A percentile compares a stretch with the other conserved stretches of the same genome.
Conservation (phyloP, 768 basidiomycete genomes). For the Trametes cingulata region DNA sequence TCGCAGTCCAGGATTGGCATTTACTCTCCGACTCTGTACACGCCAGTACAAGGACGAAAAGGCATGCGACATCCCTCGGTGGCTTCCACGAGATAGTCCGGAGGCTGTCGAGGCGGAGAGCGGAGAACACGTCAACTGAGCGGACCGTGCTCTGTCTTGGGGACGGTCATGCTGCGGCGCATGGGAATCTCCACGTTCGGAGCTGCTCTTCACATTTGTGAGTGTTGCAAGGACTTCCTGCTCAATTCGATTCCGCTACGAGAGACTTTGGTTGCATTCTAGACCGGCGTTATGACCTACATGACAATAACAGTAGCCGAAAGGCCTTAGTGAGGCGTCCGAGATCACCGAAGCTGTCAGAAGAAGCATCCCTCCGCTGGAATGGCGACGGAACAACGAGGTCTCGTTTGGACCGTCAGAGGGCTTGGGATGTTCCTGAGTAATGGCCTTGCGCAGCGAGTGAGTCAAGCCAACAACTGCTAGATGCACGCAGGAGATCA, state of each 20-base stretch:
- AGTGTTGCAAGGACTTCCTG: too few species aligned
- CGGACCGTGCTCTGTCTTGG: neutral
- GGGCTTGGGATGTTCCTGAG: too few species aligned
- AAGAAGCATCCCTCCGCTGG: neutral
- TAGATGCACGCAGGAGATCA: too few species aligned
- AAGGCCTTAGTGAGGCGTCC: neutral
- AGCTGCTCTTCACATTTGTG: neutral
- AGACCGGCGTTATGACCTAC: neutral
- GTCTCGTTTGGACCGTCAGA: neutral
- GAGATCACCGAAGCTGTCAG: neutral
- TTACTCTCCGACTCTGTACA: neutral
- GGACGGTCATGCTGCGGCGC: constrained; percentile 2
- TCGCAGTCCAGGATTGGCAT: neutral
- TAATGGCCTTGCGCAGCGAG: too few species aligned
- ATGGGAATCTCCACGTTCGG: neutral
- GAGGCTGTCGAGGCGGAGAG: neutral
- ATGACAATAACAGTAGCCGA: too few species aligned
- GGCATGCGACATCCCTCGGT: neutral
- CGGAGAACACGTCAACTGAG: neutral
- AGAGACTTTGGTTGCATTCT: neutral
- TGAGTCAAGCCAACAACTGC: too few species aligned
- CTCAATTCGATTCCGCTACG: neutral
- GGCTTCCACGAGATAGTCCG: neutral
- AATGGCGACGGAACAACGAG: neutral
- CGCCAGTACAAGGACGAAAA: neutral